phyloP scores from a whole-genome alignment of 2,329 filamentous ascomycete species.

The Beauveria pseudobassiana region DNA sequence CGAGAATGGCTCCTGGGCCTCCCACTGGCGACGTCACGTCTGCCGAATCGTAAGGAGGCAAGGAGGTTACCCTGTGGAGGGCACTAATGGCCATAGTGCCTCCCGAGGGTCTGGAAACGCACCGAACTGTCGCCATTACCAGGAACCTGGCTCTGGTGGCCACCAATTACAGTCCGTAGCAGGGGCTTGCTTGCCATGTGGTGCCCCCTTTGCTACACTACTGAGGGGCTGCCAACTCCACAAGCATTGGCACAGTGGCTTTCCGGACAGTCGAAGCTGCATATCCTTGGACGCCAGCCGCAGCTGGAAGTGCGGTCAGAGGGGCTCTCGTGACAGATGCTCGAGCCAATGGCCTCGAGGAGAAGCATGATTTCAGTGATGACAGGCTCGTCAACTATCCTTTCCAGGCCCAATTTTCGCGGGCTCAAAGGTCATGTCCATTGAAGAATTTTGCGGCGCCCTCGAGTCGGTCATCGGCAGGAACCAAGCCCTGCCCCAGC shows the following conservation, averaged over 20 bases:
- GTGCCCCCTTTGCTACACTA: constrained; percentile 6
- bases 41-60: constrained; percentile 17
- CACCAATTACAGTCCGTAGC: constrained; percentile 9
- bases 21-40: constrained; percentile 15
- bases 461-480: background rate
- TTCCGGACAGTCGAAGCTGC: background rate
- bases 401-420: constrained; percentile 3
- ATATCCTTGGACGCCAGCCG: constrained; percentile 2
- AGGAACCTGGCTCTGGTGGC: constrained; percentile 17
- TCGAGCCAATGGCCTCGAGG: background rate
- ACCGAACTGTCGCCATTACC: constrained; percentile 20
- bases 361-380: background rate
- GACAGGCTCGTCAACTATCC: background rate
- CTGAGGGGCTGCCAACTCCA: constrained; percentile 7
- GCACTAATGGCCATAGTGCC: constrained; percentile 16
- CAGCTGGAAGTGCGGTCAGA: constrained; percentile 10
- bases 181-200: constrained; percentile 13
- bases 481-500: background rate
- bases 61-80: constrained; percentile 2
- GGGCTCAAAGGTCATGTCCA: background rate
- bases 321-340: background rate
- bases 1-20: background rate
- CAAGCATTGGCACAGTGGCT: background rate
- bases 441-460: background rate
- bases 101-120: constrained; percentile 28